These are phyloP conservation scores for Eudorina sp. DNA, from an alignment of 139 green algal species.

Conservation along the genomic window DNA sequence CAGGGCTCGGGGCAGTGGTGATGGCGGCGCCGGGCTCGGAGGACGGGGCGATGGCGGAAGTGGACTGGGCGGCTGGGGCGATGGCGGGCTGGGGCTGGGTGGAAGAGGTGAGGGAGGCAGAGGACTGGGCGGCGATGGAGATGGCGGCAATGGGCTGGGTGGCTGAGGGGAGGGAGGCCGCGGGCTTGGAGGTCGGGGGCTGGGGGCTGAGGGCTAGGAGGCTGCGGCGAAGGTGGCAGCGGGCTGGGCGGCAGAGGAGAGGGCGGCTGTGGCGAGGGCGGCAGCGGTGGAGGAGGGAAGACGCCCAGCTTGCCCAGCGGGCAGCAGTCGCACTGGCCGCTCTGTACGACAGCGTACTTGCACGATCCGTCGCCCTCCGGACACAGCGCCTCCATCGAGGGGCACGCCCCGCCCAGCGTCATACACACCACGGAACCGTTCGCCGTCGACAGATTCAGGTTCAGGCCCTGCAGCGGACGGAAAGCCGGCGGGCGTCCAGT, in stretches of 20 bases:
- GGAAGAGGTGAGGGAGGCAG: not conserved
- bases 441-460: constrained; percentile 27
- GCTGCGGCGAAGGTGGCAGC: not conserved
- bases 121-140: not conserved
- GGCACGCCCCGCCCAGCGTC: not conserved
- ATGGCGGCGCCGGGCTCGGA: not conserved
- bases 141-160: too few species aligned
- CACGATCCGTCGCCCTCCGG: constrained; percentile 22
- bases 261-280: not conserved
- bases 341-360: constrained; percentile 42
- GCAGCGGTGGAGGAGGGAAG: constrained; percentile 37
- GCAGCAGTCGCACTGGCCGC: constrained; percentile 51
- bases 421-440: constrained; percentile 41
- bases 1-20: not conserved
- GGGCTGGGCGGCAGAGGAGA: not conserved
- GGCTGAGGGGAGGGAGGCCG: too few species aligned
- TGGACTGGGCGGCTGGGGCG: too few species aligned
- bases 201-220: not conserved
- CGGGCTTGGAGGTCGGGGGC: not conserved
- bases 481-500: too few species aligned
- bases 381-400: constrained; percentile 36
- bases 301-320: constrained; percentile 26
- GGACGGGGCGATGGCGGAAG: not conserved
- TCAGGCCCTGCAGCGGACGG: constrained; percentile 11
- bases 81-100: not conserved